Evolutionary conservation across 257 asterid species (phyloP).

Genomic region (Buddleja alternifolia): DNA sequence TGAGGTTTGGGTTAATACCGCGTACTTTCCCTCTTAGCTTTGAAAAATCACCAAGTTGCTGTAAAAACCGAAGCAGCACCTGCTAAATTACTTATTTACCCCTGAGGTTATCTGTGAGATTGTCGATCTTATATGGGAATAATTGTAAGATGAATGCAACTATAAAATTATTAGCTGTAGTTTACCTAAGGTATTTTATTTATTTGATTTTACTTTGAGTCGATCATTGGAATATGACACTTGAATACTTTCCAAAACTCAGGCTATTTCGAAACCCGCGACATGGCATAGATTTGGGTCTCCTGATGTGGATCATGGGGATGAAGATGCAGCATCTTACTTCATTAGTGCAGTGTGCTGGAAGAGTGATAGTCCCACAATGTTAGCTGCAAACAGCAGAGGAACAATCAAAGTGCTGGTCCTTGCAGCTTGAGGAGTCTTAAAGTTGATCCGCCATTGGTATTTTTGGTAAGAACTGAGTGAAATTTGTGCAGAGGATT

Average conservation of each 20-base stretch:
- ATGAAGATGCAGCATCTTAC: conserved; percentile 66
- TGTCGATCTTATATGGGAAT: too few relatives aligned
- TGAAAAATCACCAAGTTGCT: too few relatives aligned
- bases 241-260: not conserved
- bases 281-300: conserved; percentile 75
- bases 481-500: not conserved
- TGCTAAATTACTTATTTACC: too few relatives aligned
- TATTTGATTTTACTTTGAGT: not conserved
- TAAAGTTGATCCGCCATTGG: not conserved
- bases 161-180: too few relatives aligned
- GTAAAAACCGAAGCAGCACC: too few relatives aligned
- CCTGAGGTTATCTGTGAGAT: too few relatives aligned
- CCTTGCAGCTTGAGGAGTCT: conserved; percentile 62
- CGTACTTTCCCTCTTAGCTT: too few relatives aligned
- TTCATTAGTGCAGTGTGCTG: conserved; percentile 94
- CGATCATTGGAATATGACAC: not conserved
- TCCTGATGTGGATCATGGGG: conserved; percentile 48
- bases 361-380: conserved; percentile 83
- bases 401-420: conserved; percentile 85
- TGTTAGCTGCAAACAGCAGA: conserved; percentile 78
- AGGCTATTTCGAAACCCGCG: conserved; percentile 92
- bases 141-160: too few relatives aligned
- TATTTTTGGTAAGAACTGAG: not conserved
- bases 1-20: too few relatives aligned
- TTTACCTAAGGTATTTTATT: too few relatives aligned